phyloP scores from a whole-genome alignment of 371 early-diverging fungal genomes.

The Mortierella sp. region DNA sequence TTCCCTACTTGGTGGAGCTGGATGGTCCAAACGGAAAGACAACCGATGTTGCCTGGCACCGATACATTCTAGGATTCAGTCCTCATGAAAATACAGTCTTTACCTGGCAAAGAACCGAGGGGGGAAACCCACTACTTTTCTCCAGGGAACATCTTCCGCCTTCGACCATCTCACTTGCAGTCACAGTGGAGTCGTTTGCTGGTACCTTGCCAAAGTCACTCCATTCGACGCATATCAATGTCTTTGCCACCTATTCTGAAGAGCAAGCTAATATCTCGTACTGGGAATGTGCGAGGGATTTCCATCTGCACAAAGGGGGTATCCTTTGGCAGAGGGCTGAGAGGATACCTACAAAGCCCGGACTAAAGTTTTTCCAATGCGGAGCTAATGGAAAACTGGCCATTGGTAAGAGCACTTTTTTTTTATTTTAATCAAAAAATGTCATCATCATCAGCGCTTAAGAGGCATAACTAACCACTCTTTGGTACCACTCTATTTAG shows the following conservation, averaged over 20 bases:
- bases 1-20: slow-evolving; percentile 35
- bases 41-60: slow-evolving; percentile 47
- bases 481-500: slow-evolving; percentile 6
- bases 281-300: slow-evolving; percentile 49
- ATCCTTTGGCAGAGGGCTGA: slow-evolving; percentile 39
- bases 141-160: slow-evolving; percentile 43
- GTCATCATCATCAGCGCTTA: not conserved
- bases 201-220: slow-evolving; percentile 49
- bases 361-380: slow-evolving; percentile 40
- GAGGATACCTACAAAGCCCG: slow-evolving; percentile 28
- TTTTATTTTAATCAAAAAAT: not conserved
- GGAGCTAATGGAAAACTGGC: slow-evolving; percentile 53
- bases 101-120: slow-evolving; percentile 42
- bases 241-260: slow-evolving; percentile 48
- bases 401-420: slow-evolving; percentile 22
- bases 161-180: slow-evolving; percentile 24
- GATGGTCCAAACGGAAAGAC: slow-evolving; percentile 42
- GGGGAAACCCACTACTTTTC: slow-evolving; percentile 31
- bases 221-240: slow-evolving; percentile 44
- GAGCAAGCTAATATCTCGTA: slow-evolving; percentile 42
- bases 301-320: slow-evolving; percentile 26
- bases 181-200: slow-evolving; percentile 49
- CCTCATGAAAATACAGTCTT: slow-evolving; percentile 42
- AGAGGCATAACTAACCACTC: not conserved
- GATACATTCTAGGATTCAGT: slow-evolving; percentile 48